A percentile compares a stretch with the other conserved stretches of the same genome.
phyloP scores from a whole-genome alignment of 495 filamentous ascomycete genomes.

The Cairneyella variabilis region DNA sequence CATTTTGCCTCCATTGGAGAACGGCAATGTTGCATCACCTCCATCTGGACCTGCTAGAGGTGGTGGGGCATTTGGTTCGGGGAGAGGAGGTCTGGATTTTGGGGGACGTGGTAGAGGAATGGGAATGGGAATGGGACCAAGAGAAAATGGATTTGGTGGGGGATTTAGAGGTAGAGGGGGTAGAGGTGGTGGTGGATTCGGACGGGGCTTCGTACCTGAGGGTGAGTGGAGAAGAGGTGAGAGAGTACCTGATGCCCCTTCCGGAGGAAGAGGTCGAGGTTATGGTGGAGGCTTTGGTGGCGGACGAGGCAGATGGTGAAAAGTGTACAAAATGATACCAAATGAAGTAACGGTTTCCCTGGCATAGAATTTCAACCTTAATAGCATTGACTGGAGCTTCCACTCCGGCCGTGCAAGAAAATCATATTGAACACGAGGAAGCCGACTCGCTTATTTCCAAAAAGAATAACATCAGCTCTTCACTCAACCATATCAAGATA shows the following conservation, averaged over 20 bases:
- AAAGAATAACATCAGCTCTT: too few species aligned
- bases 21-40: constrained; percentile 67
- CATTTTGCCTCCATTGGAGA: constrained; percentile 67
- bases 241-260: constrained; percentile 29
- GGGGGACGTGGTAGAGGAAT: constrained; percentile 33
- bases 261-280: constrained; percentile 17
- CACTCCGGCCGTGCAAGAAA: too few species aligned
- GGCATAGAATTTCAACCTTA: too few species aligned
- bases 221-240: constrained; percentile 38
- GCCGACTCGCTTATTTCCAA: too few species aligned
- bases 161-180: constrained; percentile 24
- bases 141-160: constrained; percentile 26
- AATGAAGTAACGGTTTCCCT: not conserved
- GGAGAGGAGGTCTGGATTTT: constrained; percentile 35
- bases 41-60: constrained; percentile 30
- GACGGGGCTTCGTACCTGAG: constrained; percentile 24
- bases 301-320: constrained; percentile 18
- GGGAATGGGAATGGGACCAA: constrained; percentile 31
- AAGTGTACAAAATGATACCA: constrained; percentile 12
- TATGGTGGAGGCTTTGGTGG: constrained; percentile 19
- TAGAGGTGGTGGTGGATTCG: constrained; percentile 33
- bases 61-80: constrained; percentile 42
- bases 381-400: too few species aligned
- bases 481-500: too few species aligned
- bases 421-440: too few species aligned